A percentile compares a stretch with the other conserved stretches of the same genome.
Conservation (phyloP, 768 basidiomycete species). For the Leccinum pellstonianum region DNA sequence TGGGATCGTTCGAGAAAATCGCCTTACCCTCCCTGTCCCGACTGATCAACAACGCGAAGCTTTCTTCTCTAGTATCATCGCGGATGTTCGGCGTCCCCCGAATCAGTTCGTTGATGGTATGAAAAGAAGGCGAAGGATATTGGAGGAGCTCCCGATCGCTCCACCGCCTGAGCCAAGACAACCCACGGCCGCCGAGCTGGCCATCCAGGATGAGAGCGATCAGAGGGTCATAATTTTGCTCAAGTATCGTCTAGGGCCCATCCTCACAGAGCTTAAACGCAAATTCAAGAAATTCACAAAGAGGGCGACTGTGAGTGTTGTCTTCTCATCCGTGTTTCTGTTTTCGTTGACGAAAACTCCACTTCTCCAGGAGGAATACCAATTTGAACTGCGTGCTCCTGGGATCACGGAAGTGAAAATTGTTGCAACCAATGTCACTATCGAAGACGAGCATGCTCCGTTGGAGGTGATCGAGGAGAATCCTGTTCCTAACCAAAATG, state of each 20-base stretch:
- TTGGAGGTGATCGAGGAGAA: slow-evolving; percentile 43
- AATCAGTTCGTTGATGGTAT: slow-evolving; percentile 88
- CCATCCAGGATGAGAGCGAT: slow-evolving; percentile 80
- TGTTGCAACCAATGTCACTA: slow-evolving; percentile 37
- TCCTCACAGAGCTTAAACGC: slow-evolving; percentile 85
- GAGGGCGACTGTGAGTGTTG: slow-evolving; percentile 59
- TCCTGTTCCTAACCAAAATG: slow-evolving; percentile 20
- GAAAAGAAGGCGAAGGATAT: slow-evolving; percentile 74
- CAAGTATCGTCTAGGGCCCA: slow-evolving; percentile 87
- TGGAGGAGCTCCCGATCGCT: slow-evolving; percentile 85
- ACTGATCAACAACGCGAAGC: slow-evolving; percentile 51
- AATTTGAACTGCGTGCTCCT: slow-evolving; percentile 43
- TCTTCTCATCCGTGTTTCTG: background rate
- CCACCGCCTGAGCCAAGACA: slow-evolving; percentile 86
- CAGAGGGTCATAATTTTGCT: slow-evolving; percentile 73
- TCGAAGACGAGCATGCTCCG: slow-evolving; percentile 41
- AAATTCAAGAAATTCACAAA: slow-evolving; percentile 92
- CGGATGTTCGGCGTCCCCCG: slow-evolving; percentile 72
- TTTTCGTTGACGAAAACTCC: slow-evolving; percentile 11
- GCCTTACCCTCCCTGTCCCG: slow-evolving; percentile 62
- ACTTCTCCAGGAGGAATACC: slow-evolving; percentile 67
- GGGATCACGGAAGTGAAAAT: slow-evolving; percentile 31
- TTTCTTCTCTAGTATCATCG: slow-evolving; percentile 77
- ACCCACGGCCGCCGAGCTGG: slow-evolving; percentile 79
- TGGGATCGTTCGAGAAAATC: slow-evolving; percentile 71